Conservation (phyloP, 140 eudicot genomes). For the Ambrosia hybrid region DNA sequence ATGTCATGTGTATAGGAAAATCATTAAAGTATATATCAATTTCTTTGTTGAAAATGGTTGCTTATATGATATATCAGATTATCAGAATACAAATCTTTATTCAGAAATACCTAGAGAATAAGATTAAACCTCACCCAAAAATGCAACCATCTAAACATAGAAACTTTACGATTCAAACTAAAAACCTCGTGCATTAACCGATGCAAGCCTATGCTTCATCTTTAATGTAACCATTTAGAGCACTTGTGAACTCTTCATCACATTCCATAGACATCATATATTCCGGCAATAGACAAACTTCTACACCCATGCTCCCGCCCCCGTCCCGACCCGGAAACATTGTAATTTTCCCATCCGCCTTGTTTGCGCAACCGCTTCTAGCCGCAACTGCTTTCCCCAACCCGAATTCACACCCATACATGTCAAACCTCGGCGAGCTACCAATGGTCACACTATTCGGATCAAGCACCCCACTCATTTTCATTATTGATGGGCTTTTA, state of each 20-base stretch:
- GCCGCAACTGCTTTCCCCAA: constrained; percentile 43
- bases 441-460: neutral
- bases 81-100: neutral
- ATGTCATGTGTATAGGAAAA: no score
- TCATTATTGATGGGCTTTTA: constrained; percentile 12
- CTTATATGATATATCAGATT: neutral
- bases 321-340: constrained; percentile 25
- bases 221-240: constrained; percentile 12
- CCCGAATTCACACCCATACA: constrained; percentile 41
- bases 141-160: neutral
- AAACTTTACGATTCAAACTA: neutral
- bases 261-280: constrained; percentile 28
- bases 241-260: constrained; percentile 32
- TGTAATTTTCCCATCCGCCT: constrained; percentile 33
- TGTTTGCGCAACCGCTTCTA: constrained; percentile 32
- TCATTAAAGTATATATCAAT: no score
- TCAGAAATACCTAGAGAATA: neutral
- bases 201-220: neutral
- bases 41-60: neutral
- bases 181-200: neutral
- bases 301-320: constrained; percentile 35
- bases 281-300: constrained; percentile 32
- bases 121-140: neutral
- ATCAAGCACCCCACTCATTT: neutral
- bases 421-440: constrained; percentile 29